A percentile compares a stretch with the other conserved stretches of the same genome.
Evolutionary conservation across 495 filamentous ascomycete species (phyloP).

Genomic region (Aspergillus nidulans): DNA sequence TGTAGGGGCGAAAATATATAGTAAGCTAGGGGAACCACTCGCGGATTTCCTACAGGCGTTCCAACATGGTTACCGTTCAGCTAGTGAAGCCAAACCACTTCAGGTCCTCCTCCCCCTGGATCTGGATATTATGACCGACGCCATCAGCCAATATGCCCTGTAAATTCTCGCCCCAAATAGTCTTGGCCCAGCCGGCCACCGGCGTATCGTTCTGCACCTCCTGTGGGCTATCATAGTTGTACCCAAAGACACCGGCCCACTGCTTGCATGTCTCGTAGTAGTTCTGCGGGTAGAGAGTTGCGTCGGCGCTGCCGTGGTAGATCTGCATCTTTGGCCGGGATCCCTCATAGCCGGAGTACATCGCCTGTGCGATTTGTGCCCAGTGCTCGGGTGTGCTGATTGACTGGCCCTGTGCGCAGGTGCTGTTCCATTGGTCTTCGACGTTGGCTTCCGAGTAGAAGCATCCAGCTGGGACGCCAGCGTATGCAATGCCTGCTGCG

Average conservation of each 20-base stretch:
- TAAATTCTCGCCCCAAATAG: slow-evolving; percentile 48
- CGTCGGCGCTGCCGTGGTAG: slow-evolving; percentile 49
- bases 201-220: slow-evolving; percentile 35
- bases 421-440: slow-evolving; percentile 20
- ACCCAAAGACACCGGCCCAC: slow-evolving; percentile 51
- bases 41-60: too few species aligned
- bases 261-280: slow-evolving; percentile 53
- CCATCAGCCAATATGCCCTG: slow-evolving; percentile 45
- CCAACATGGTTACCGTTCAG: neutral
- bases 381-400: slow-evolving; percentile 45
- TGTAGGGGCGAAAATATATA: too few species aligned
- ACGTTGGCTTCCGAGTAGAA: slow-evolving; percentile 49
- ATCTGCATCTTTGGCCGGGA: slow-evolving; percentile 54
- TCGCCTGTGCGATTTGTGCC: slow-evolving; percentile 44
- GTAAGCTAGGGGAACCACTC: too few species aligned
- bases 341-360: slow-evolving; percentile 53
- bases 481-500: slow-evolving; percentile 52
- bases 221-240: slow-evolving; percentile 21
- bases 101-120: slow-evolving; percentile 45
- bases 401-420: slow-evolving; percentile 47
- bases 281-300: slow-evolving; percentile 44
- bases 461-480: slow-evolving; percentile 59
- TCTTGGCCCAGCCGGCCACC: slow-evolving; percentile 35
- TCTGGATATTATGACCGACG: slow-evolving; percentile 47
- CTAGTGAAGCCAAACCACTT: slow-evolving; percentile 40